Evolutionary conservation across 2,329 filamentous ascomycete species (phyloP), one percentile per base, ranked within the genome.

Genomic region (Claviceps arundinis): DNA sequence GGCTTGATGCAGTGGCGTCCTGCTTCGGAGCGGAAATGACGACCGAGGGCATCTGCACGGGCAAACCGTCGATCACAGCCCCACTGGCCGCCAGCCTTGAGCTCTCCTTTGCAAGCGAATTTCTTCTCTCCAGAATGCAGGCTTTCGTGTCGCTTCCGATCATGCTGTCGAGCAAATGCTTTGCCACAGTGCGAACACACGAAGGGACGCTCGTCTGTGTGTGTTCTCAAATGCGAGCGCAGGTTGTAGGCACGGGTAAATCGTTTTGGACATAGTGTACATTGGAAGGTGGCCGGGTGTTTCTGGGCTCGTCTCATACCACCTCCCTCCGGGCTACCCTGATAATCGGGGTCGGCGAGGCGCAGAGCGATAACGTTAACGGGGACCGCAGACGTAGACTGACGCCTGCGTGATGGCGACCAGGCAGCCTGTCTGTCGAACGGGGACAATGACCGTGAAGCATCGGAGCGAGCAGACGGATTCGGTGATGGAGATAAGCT

Each of bases 121-220:
- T 95, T 97, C 80, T 97, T 98, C 71, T 98, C 93, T 43, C 93
- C 93, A 0, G 88, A 94, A 64, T 98, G 93, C 43, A 98, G 73
- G 41, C 91, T 90, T 70, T 98, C 93, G 68, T 98, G 93, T 41
- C 93, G 85, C 70, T 98, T 98, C 46, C 93, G 85, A 65, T 98
- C 93, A 64, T 98, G 93, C 64, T 98, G 93, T 26, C 93, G 85
- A 5, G 93, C 93, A 70, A 98, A 98, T 0, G 93, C 93, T 68
- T 98, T 98, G 50, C 89, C 88, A 60, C 93, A 98, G 8, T 97
- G 89, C 0, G 88, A 96, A 64, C 93, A 98, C 2, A 97, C 91
- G 62, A 97, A 98, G 0, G 93, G 93, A 47, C 93, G 81, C 72
- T 98, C 93, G 62, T 98, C 93, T 0, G 93, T 98, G 64, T 98